Evolutionary conservation across 2,329 filamentous ascomycete species (phyloP), one percentile per base, ranked within the genome.

Genomic region (Alternaria incomplexa): DNA sequence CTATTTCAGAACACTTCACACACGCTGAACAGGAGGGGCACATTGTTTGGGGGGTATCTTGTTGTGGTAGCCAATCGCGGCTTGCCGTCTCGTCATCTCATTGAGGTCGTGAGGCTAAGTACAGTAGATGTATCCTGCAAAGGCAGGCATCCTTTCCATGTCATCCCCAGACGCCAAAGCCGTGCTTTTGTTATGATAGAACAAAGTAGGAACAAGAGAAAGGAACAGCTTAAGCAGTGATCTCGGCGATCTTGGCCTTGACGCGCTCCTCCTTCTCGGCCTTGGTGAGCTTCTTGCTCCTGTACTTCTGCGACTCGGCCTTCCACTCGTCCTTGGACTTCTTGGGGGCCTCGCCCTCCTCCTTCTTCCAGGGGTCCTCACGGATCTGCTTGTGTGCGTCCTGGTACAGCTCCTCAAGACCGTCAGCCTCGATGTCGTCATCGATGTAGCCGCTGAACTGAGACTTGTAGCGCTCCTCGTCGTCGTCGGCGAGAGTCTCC

Each of bases 401-500:
- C 67, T 88, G 83, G 89, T 98, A 99, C 76, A 98, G 83, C 80
- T 99, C 96, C 92, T 99, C 96, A 65, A 99, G 89, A 78, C 92
- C 93, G 79, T 97, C 96, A 70, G 96, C 94, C 87, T 98, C 95
- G 73, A 99, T 84, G 78, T 97, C 96, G 81, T 97, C 93, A 73
- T 99, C 95, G 76, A 97, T 91, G 89, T 99, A 99, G 86, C 96
- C 91, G 84, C 90, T 87, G 91, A 99, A 99, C 88, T 99, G 96
- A 78, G 89, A 90, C 89, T 95, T 95, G 93, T 93, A 99, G 83
- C 96, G 94, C 90, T 99, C 96, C 92, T 99, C 96, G 82, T 99
- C 96, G 82, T 99, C 96, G 80, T 99, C 96, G 85, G 96, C 96
- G 72, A 99, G 92, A 64, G 91, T 96, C 91, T 99, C 96, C 96